Evolutionary conservation across 257 asterid genomes (phyloP), one percentile per base, ranked within the genome.

Genomic region (Apocynum venetum): DNA sequence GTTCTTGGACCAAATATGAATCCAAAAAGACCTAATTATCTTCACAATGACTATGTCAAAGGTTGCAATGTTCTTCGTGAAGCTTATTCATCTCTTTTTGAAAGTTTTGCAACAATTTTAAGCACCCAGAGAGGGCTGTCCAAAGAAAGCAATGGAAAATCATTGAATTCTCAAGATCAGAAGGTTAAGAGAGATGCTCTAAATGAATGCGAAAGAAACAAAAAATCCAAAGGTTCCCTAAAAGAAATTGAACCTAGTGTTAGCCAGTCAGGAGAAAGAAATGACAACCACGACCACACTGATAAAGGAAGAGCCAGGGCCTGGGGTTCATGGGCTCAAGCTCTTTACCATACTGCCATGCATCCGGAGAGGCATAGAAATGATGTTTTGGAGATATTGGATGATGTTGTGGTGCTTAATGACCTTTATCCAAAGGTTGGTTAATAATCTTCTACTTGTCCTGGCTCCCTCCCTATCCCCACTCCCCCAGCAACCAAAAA

Each of bases 1-100:
- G 97, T 92, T 76, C 93, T 94, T 80, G 98, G 98, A 82, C 98
- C 98, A 80, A 94, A 94, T 81, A 94, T 94, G 98, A 94, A 92
- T 88, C 93, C 96, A 76, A 77, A 78, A 78, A 90, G 98, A 82
- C 97, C 98, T 8, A 89, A 91, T 81, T 91, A 85, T 84, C 96
- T 94, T 49, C 72, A 88, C 74, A 86, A 83, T 80, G 97, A 94
- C 83, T 94, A 94, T 72, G 80, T 82, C 46, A 75, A 84, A 74
- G 98, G 96, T 74, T 87, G 97, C 86, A 84, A 86, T 84, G 78
- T 92, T 69, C 97, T 94, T 81, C 88, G 88, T 66, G 93, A 91
- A 80, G 90, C 98, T 71, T 94, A 94, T 89, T 79, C 96, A 11
- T 90, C 98, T 4, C 91, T 94, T 59, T 92, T 94, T 83, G 97